Evolutionary conservation across 2,329 filamentous ascomycete species (phyloP).

Genomic region (Colletotrichum falcatum): DNA sequence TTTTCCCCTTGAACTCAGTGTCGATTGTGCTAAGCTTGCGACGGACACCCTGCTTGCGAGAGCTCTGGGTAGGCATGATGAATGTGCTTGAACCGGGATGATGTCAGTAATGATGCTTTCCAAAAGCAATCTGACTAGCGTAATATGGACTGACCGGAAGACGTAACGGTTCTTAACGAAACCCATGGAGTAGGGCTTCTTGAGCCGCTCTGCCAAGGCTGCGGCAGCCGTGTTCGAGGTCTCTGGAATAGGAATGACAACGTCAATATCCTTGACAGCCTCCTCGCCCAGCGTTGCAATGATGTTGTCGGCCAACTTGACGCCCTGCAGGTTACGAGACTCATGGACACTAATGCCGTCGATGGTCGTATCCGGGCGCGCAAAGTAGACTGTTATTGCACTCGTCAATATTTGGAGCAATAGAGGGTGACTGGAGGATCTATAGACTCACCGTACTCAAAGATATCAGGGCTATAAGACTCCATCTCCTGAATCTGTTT

Average conservation of each 20-base stretch:
- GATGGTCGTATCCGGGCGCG: constrained; percentile 83
- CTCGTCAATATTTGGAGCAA: not conserved
- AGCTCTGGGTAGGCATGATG: constrained; percentile 81
- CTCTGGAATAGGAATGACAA: constrained; percentile 79
- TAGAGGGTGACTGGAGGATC: not conserved
- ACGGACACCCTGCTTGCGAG: constrained; percentile 86
- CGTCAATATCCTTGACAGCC: constrained; percentile 80
- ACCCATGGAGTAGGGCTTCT: constrained; percentile 82
- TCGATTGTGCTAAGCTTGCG: constrained; percentile 90
- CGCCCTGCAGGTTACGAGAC: constrained; percentile 88
- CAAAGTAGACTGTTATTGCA: constrained; percentile 85
- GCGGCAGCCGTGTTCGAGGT: constrained; percentile 86
- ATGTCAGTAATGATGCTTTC: not conserved
- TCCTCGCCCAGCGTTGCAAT: constrained; percentile 75
- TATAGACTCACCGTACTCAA: constrained; percentile 61
- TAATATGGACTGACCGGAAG: constrained; percentile 11
- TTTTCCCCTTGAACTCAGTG: constrained; percentile 84
- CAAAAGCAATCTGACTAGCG: not conserved
- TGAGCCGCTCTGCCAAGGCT: constrained; percentile 78
- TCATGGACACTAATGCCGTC: constrained; percentile 90
- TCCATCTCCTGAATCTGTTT: constrained; percentile 76
- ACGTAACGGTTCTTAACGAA: constrained; percentile 83
- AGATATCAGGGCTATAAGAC: constrained; percentile 85
- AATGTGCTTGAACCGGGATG: constrained; percentile 70
- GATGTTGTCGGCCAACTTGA: constrained; percentile 81